Conservation (phyloP, 2,329 filamentous ascomycete species). For the Pestalotiopsis sp. region DNA sequence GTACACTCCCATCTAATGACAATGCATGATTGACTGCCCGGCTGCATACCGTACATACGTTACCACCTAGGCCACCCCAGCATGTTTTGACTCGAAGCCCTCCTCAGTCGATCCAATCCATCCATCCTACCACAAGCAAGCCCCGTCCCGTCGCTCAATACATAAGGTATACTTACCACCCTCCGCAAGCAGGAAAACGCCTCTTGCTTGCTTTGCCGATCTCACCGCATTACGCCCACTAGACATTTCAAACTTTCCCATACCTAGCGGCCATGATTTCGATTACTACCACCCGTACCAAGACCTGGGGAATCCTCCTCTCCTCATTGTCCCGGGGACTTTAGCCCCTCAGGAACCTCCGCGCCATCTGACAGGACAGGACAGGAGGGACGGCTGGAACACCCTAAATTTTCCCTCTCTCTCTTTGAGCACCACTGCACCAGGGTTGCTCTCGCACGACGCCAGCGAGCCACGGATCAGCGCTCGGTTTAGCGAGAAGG, state of each 20-base stretch:
- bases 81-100: background rate
- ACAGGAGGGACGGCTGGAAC: constrained; percentile 8
- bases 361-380: constrained; percentile 10
- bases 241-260: background rate
- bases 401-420: background rate
- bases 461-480: constrained; percentile 3
- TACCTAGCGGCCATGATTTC: constrained; percentile 12
- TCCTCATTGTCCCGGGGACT: constrained; percentile 1
- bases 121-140: background rate
- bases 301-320: constrained; percentile 4
- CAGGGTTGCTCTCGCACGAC: background rate
- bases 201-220: constrained; percentile 10
- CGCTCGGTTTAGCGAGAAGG: background rate
- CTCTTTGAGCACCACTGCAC: constrained; percentile 3
- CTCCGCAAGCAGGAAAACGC: background rate
- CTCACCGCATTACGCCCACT: background rate
- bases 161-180: background rate
- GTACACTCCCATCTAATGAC: background rate
- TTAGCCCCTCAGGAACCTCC: constrained; percentile 13
- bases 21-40: background rate
- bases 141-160: background rate
- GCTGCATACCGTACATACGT: background rate
- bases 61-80: background rate
- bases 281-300: background rate
- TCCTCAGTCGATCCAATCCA: background rate